Evolutionary conservation across 805 yeast genomes (phyloP).

Genomic region (Kockiozyma suomiensis): DNA sequence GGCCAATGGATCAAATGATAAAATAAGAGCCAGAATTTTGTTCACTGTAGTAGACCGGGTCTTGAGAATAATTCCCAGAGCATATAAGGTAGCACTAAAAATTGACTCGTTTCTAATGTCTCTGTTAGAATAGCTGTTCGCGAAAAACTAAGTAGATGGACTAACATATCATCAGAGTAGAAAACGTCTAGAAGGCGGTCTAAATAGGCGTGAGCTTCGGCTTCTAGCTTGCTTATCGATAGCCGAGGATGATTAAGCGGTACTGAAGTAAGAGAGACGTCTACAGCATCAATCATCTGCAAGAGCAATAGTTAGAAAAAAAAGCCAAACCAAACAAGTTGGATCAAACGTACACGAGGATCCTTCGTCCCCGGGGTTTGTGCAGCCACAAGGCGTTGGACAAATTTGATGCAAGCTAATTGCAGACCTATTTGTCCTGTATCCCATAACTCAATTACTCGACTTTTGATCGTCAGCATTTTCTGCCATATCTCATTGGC

Average conservation of each 20-base stretch:
- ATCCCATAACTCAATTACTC: slow-evolving; percentile 64
- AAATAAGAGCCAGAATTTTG: slow-evolving; percentile 60
- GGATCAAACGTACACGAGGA: slow-evolving; percentile 38
- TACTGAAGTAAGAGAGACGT: slow-evolving; percentile 55
- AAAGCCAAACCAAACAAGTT: neutral
- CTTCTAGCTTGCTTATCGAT: slow-evolving; percentile 56
- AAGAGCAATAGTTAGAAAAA: neutral
- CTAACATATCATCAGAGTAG: slow-evolving; percentile 54
- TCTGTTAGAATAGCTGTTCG: neutral
- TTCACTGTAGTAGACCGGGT: slow-evolving; percentile 61
- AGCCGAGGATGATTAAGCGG: slow-evolving; percentile 67
- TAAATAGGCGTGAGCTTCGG: slow-evolving; percentile 69
- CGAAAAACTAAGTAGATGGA: neutral
- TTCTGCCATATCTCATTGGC: slow-evolving; percentile 54
- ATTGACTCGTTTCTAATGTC: slow-evolving; percentile 48
- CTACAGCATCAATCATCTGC: slow-evolving; percentile 36
- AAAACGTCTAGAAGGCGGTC: slow-evolving; percentile 65
- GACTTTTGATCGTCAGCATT: slow-evolving; percentile 57
- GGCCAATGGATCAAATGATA: slow-evolving; percentile 54
- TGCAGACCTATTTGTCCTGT: slow-evolving; percentile 52
- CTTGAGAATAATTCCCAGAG: slow-evolving; percentile 62
- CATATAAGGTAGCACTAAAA: slow-evolving; percentile 69
- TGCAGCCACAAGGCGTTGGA: slow-evolving; percentile 58
- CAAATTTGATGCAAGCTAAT: slow-evolving; percentile 72
- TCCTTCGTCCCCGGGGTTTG: slow-evolving; percentile 52